These are phyloP conservation scores for Corylus americana DNA, from an alignment of 306 rosid species.

Conservation along the genomic window DNA sequence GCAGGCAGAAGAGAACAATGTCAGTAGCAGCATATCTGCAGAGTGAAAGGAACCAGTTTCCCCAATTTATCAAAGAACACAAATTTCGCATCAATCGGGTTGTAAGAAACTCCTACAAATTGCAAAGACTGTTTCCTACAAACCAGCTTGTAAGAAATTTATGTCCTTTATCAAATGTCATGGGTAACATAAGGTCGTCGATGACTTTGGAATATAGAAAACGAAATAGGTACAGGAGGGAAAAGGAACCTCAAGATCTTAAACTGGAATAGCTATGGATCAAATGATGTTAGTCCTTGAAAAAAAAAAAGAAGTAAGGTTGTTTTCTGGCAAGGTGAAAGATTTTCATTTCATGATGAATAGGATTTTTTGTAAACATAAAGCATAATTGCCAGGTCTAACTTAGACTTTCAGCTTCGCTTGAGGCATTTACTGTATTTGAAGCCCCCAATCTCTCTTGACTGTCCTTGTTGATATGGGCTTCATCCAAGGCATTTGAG, in stretches of 20 bases:
- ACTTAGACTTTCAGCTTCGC: not conserved
- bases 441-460: conserved; percentile 1
- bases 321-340: not conserved
- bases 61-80: not conserved
- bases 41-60: not conserved
- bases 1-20: not conserved
- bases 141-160: too few species aligned
- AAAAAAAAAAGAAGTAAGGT: not conserved
- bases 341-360: not conserved
- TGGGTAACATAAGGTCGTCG: too few species aligned
- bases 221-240: not conserved
- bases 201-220: not conserved
- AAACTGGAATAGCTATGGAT: not conserved
- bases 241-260: not conserved
- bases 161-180: not conserved
- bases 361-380: not conserved
- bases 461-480: not conserved
- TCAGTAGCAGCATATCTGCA: not conserved
- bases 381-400: not conserved
- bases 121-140: too few species aligned
- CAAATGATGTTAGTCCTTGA: not conserved
- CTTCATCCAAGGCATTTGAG: not conserved
- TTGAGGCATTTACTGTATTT: not conserved
- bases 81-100: too few species aligned
- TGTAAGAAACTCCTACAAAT: too few species aligned